Evolutionary conservation across 2,329 filamentous ascomycete species (phyloP).

Genomic region (Ophiobolus disseminans): DNA sequence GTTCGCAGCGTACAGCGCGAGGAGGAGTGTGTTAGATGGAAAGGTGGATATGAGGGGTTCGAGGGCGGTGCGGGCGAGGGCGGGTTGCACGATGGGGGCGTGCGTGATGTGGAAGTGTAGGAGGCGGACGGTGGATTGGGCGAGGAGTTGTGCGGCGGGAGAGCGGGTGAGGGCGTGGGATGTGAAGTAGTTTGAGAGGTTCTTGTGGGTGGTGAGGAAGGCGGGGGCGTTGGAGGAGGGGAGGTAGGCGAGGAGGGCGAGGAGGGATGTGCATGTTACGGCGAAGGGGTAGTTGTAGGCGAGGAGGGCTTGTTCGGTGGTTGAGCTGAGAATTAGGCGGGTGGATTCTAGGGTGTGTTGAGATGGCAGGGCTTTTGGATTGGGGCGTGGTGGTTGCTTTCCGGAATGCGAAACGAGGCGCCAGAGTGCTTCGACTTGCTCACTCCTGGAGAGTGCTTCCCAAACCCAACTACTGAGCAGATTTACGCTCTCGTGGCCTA

Average conservation of each 20-base stretch:
- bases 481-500: conserved; percentile 53
- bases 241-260: conserved; percentile 73
- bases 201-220: conserved; percentile 49
- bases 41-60: conserved; percentile 67
- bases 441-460: conserved; percentile 64
- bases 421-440: conserved; percentile 43
- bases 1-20: conserved; percentile 75
- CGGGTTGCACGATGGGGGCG: conserved; percentile 71
- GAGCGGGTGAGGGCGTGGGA: conserved; percentile 26
- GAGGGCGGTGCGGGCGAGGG: conserved; percentile 68
- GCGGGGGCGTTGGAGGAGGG: conserved; percentile 48
- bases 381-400: conserved; percentile 6
- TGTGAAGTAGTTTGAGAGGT: conserved; percentile 30
- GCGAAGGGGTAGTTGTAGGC: conserved; percentile 52
- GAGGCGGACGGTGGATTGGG: conserved; percentile 72
- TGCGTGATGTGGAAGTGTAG: conserved; percentile 70
- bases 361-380: neutral
- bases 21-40: conserved; percentile 78
- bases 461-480: conserved; percentile 70
- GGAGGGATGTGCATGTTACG: conserved; percentile 64
- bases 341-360: conserved; percentile 19
- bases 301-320: conserved; percentile 64
- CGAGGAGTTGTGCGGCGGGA: conserved; percentile 65
- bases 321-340: conserved; percentile 16
- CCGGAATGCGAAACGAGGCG: conserved; percentile 42